Evolutionary conservation across 768 basidiomycete genomes (phyloP).

Genomic region (Strobilomyces confusus): DNA sequence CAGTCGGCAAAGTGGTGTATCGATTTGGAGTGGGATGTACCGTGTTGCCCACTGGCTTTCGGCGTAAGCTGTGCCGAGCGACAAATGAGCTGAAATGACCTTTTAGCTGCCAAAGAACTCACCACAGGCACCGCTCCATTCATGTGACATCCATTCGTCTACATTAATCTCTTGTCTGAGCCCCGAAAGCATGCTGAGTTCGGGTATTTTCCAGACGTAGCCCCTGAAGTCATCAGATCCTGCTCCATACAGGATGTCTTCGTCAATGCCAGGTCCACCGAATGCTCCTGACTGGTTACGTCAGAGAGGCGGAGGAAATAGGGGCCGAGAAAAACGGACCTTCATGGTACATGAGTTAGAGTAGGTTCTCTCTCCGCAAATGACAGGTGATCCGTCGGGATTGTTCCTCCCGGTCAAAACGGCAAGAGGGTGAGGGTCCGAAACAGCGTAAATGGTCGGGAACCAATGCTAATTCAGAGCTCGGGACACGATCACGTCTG

Average conservation of each 20-base stretch:
- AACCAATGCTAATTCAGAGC: conserved; percentile 48
- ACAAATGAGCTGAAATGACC: conserved; percentile 7
- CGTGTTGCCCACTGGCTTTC: conserved; percentile 37
- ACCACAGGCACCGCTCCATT: conserved; percentile 30
- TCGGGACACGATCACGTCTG: neutral
- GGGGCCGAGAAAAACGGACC: conserved; percentile 32
- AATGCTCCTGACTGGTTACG: conserved; percentile 66
- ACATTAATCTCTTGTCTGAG: conserved; percentile 43
- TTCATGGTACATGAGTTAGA: conserved; percentile 78
- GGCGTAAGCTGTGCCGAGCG: conserved; percentile 41
- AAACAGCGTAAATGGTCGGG: conserved; percentile 66
- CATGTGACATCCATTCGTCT: conserved; percentile 42
- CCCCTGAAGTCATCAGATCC: conserved; percentile 82
- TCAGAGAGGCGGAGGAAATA: neutral
- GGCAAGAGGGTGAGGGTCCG: conserved; percentile 68
- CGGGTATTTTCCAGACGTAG: conserved; percentile 76
- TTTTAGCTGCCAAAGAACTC: conserved; percentile 18
- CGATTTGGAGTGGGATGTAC: conserved; percentile 58
- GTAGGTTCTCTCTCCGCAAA: conserved; percentile 50
- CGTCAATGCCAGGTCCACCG: conserved; percentile 51
- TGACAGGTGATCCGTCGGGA: conserved; percentile 51
- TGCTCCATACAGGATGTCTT: conserved; percentile 60
- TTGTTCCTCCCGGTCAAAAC: conserved; percentile 56
- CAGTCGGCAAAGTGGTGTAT: conserved; percentile 57
- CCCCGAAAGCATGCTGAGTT: conserved; percentile 39